Evolutionary conservation across 352 stramenopile species (phyloP), one percentile per base, ranked within the genome.

Genomic region (Phytopythium chamaehyphon): DNA sequence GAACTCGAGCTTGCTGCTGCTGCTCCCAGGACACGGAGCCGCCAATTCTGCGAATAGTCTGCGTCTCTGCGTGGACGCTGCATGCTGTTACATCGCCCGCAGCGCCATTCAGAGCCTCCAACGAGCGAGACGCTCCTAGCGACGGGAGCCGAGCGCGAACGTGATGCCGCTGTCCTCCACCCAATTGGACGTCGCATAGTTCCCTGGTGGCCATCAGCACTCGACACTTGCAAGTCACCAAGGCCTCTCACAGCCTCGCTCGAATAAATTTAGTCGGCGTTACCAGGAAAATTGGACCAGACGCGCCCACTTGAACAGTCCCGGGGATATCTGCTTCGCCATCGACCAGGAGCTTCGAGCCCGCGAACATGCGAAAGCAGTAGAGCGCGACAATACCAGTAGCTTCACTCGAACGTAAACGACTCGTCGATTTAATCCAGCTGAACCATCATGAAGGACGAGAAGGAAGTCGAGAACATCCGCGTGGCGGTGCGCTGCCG

Each of bases 401-500:
- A 48, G 14, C 42, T 9, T 42, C n/a, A 21, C 37, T 21, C 37
- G 18, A 42, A 42, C 18, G 18, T n/a, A 42, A n/a, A n/a, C 11
- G 2, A 6, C 9, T 8, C 11, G 37, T 42, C 7, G 31, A 48
- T 47, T 8, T n/a, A 40, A 14, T 11, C 31, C 6, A 45, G 26
- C 12, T 3, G 11, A 36, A 43, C 5, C 14, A 57, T 19, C 12
- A 91, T 89, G 77, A 89, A 88, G 59, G 82, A 92, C 24, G 76
- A 88, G 46, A 86, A 90, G 52, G 80, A 93, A 51, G 79, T 76
- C 31, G 83, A 91, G 51, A 97, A 97, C 72, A 94, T 97, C 55
- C 83, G 85, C 51, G 91, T 97, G 31, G 90, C 91, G 4, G 90
- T 97, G 64, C 86, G 88, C 51, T 96, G 86, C 53, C 84, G 91